A percentile compares a stretch with the other conserved stretches of the same genome.
phyloP scores from a whole-genome alignment of 768 basidiomycete genomes.

The Pholiota microspora region DNA sequence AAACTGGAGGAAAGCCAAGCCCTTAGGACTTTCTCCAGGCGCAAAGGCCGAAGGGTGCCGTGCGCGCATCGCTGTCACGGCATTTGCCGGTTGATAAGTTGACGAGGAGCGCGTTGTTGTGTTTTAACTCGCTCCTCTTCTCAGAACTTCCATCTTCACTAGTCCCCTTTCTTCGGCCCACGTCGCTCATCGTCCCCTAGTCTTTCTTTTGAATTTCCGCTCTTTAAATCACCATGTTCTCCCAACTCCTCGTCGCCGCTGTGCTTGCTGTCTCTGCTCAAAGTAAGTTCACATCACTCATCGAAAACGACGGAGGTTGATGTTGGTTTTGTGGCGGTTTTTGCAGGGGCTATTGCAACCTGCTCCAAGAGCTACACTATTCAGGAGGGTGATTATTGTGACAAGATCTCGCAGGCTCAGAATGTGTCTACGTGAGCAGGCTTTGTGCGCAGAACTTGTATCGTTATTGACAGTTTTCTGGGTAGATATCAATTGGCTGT shows the following conservation, averaged over 20 bases:
- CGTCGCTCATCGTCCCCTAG: slow-evolving; percentile 1
- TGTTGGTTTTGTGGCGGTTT: neutral
- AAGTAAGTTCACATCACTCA: slow-evolving; percentile 10
- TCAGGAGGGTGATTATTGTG: slow-evolving; percentile 50
- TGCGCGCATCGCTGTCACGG: neutral
- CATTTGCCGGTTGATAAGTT: neutral
- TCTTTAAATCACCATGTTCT: slow-evolving; percentile 21
- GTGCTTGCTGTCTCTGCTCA: slow-evolving; percentile 19
- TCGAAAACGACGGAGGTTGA: neutral
- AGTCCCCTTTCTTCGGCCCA: slow-evolving; percentile 6
- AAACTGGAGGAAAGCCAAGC: neutral
- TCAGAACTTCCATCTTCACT: slow-evolving; percentile 4
- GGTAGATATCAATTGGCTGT: slow-evolving; percentile 52
- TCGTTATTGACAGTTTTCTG: neutral
- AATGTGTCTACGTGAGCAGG: slow-evolving; percentile 43
- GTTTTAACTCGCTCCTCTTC: neutral
- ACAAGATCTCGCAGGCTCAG: slow-evolving; percentile 45
- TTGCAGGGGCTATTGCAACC: slow-evolving; percentile 15
- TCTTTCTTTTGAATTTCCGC: slow-evolving; percentile 17
- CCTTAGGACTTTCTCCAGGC: neutral
- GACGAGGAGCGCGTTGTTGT: neutral
- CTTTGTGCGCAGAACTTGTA: neutral
- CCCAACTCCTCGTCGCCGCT: slow-evolving; percentile 18
- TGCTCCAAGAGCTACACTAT: slow-evolving; percentile 58
- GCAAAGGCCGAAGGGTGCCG: neutral